Evolutionary conservation across 768 basidiomycete genomes (phyloP).

Genomic region (Psilocybe tampanensis): DNA sequence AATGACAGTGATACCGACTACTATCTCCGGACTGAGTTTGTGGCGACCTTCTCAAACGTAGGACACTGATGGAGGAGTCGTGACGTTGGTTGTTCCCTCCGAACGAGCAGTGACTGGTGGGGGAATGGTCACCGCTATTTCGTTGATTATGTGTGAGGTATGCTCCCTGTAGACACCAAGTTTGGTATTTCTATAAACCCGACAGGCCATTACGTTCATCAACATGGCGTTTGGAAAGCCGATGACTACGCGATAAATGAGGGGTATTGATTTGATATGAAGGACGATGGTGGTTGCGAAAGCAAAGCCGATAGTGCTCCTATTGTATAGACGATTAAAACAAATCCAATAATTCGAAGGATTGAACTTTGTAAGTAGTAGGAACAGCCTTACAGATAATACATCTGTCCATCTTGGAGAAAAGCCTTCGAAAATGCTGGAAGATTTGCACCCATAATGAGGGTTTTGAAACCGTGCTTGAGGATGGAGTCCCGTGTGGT

Average conservation of each 20-base stretch:
- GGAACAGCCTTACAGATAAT: constrained; percentile 35
- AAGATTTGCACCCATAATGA: constrained; percentile 4
- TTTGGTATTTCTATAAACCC: constrained; percentile 8
- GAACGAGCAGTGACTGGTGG: no score
- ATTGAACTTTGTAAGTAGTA: no score
- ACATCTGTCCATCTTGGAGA: constrained; percentile 29
- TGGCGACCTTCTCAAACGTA: no score
- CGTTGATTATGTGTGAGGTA: not conserved
- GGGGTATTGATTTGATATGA: constrained; percentile 1
- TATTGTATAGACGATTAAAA: not conserved
- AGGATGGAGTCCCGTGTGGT: not conserved
- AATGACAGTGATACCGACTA: no score
- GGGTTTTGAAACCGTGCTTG: constrained; percentile 8
- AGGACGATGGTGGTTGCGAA: not conserved
- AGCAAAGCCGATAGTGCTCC: constrained; percentile 1
- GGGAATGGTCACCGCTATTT: not conserved
- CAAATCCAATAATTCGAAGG: no score
- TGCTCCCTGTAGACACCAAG: not conserved
- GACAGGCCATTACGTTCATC: constrained; percentile 11
- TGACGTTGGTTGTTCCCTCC: no score
- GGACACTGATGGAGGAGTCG: no score
- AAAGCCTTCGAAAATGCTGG: constrained; percentile 24
- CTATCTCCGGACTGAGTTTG: no score
- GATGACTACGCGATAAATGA: not conserved
- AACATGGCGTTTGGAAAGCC: constrained; percentile 1